Base-by-base conservation (phyloP, 1,284 basidiomycete species). In the Fomitopsis pinicola region DNA sequence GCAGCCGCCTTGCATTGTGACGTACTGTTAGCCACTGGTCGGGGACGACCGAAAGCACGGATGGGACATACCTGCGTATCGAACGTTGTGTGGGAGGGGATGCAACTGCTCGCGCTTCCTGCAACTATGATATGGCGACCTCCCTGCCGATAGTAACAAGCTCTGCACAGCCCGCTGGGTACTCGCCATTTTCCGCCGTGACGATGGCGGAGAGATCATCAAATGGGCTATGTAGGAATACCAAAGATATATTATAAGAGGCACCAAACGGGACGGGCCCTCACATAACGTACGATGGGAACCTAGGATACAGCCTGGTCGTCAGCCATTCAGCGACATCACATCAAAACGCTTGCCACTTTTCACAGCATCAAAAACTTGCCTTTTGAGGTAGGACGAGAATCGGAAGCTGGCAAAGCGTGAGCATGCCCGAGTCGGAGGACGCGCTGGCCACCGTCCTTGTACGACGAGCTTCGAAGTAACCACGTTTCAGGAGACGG, bases 81-180 rank as follows among this genome's bases (percentile, higher is more conserved):
- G 56, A 59, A 14, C 62, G 66, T 64, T 56, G 64, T 65, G 68
- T 68, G 68, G 66, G 68, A 69, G 66, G 57, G 66, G 63, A 65
- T 59, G 61, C 60, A 60, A 63, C 65, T 66, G 12, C 28, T 33
- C 48, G 28, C 48, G 48, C 28, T 33, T 67, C 28, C 38, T 33
- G 42, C 26, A 33, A 65, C 57, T 56, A 63, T 69, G 67, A 68
- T 54, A 54, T 69, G 68, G 63, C 66, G 57, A 63, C 33, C 44
- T 17, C 26, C 40, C 22, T 46, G 52, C 40, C 44, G 44, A 36
- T 35, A 45, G 42, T n/a, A 48, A 59, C 50, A 59, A 46, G 35
- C 44, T 44, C 50, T 55, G 53, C 59, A 60, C 59, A 60, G 59
- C 59, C 59, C 22, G 14, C 22, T 33, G 2, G 58, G 14, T 56